Conservation (phyloP, 1,139 yeast genomes). For the Spathaspora jeffriesii region DNA sequence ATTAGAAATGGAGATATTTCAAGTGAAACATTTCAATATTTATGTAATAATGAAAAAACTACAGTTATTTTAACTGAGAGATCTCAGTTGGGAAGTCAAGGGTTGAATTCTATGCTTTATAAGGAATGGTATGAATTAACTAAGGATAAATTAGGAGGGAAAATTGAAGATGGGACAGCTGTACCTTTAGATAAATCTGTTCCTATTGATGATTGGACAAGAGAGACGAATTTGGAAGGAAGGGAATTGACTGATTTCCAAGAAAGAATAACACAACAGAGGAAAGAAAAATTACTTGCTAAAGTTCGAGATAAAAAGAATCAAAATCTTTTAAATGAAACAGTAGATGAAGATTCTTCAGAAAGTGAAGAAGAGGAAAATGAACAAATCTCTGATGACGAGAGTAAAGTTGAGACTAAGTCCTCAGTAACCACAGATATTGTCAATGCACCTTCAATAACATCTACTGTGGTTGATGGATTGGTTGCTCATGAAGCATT, state of each 20-base stretch:
- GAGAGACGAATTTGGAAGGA: constrained; percentile 53
- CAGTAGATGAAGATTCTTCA: constrained; percentile 34
- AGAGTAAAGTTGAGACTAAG: constrained; percentile 5
- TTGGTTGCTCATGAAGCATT: constrained; percentile 44
- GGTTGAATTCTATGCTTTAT: constrained; percentile 41
- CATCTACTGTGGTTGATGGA: constrained; percentile 21
- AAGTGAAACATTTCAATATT: constrained; percentile 51
- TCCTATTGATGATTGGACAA: constrained; percentile 30
- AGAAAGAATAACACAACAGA: constrained; percentile 39
- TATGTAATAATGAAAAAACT: constrained; percentile 66
- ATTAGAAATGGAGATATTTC: constrained; percentile 66
- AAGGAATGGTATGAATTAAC: constrained; percentile 56
- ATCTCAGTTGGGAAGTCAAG: constrained; percentile 17
- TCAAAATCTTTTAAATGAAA: constrained; percentile 51
- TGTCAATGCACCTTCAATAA: not conserved
- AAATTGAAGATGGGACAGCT: constrained; percentile 57
- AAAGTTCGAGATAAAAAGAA: constrained; percentile 59
- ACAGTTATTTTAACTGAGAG: constrained; percentile 77
- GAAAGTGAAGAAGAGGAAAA: constrained; percentile 35
- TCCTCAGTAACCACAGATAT: constrained; percentile 11
- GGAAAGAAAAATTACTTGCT: constrained; percentile 49
- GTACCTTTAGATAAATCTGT: constrained; percentile 49
- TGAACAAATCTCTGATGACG: constrained; percentile 21
- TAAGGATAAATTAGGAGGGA: constrained; percentile 35
- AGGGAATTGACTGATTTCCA: constrained; percentile 51